Conservation (phyloP, 768 basidiomycete species). For the Tulasnella sp. region DNA sequence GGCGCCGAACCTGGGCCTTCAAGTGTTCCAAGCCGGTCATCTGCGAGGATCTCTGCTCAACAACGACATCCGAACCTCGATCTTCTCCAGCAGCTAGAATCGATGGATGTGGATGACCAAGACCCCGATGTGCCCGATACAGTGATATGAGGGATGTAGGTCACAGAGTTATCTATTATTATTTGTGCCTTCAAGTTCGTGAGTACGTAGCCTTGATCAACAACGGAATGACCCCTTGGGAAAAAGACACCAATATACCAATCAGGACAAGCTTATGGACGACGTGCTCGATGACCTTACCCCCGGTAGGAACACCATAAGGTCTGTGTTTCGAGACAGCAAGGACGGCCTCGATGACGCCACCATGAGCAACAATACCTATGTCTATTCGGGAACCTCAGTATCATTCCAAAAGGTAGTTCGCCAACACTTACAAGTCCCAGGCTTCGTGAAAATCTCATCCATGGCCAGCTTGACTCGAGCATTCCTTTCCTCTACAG, state of each 20-base stretch:
- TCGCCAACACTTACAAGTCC: slow-evolving; percentile 1
- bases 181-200: background rate
- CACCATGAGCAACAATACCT: slow-evolving; percentile 55
- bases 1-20: background rate
- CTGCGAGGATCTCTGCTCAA: background rate
- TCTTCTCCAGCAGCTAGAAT: background rate
- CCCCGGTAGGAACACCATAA: slow-evolving; percentile 49
- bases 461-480: slow-evolving; percentile 45
- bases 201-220: slow-evolving; percentile 1
- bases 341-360: slow-evolving; percentile 46
- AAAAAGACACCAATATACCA: background rate
- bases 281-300: slow-evolving; percentile 28
- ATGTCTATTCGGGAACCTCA: slow-evolving; percentile 36
- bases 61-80: background rate
- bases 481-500: slow-evolving; percentile 31
- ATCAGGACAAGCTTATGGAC: background rate
- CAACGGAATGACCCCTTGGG: background rate
- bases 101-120: slow-evolving; percentile 2
- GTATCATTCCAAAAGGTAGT: background rate
- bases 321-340: slow-evolving; percentile 33
- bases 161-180: background rate
- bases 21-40: background rate
- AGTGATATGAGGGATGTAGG: background rate
- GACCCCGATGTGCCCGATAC: background rate
- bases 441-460: slow-evolving; percentile 35